A percentile compares a stretch with the other conserved stretches of the same genome.
Conservation (phyloP, 2,329 filamentous ascomycete species). For the Fusarium sp. region DNA sequence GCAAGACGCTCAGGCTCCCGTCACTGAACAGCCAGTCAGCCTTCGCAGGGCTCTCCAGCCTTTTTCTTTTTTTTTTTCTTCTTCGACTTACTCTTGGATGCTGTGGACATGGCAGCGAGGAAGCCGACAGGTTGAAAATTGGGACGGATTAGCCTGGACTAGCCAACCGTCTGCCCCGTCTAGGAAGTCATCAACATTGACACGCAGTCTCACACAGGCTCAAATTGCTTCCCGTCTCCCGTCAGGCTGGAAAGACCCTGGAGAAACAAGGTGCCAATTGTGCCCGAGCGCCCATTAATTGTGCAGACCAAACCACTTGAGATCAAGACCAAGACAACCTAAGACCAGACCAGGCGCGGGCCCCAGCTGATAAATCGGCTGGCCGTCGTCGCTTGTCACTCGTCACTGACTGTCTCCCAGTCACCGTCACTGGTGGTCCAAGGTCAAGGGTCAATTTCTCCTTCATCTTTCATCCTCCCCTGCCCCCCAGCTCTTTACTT, state of each 20-base stretch:
- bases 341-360: not conserved
- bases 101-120: slow-evolving; percentile 11
- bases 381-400: slow-evolving; percentile 35
- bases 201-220: slow-evolving; percentile 12
- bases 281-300: slow-evolving; percentile 3
- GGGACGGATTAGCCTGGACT: slow-evolving; percentile 14
- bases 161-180: slow-evolving; percentile 10
- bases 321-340: not conserved
- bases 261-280: slow-evolving; percentile 18
- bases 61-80: slow-evolving; percentile 23
- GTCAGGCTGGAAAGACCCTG: not conserved
- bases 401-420: slow-evolving; percentile 27
- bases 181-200: slow-evolving; percentile 31
- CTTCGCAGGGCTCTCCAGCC: slow-evolving; percentile 25
- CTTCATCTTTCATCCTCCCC: slow-evolving; percentile 24
- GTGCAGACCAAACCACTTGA: slow-evolving; percentile 25
- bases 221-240: slow-evolving; percentile 5
- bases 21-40: not conserved
- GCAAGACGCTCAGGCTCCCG: slow-evolving; percentile 27
- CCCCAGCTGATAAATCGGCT: slow-evolving; percentile 47
- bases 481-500: slow-evolving; percentile 6
- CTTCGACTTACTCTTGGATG: not conserved
- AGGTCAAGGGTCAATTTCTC: slow-evolving; percentile 36
- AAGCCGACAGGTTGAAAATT: slow-evolving; percentile 32
- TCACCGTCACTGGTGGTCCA: slow-evolving; percentile 23